Conservation (phyloP, 768 basidiomycete species). For the Boletus eberwhitei region DNA sequence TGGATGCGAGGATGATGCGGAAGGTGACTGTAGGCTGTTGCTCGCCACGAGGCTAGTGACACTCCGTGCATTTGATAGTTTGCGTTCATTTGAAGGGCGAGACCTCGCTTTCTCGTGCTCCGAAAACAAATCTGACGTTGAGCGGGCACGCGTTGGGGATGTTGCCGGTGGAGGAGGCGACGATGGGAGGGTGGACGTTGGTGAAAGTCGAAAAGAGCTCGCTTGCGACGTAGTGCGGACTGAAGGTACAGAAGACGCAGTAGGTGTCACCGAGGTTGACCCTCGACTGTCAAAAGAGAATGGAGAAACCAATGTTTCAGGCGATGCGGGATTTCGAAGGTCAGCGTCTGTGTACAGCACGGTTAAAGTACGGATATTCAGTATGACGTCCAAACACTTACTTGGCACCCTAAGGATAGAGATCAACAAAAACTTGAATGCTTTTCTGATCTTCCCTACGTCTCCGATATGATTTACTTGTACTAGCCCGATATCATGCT, state of each 20-base stretch:
- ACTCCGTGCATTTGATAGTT: conserved; percentile 31
- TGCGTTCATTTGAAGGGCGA: conserved; percentile 24
- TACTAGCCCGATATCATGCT: conserved; percentile 74
- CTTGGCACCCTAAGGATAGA: conserved; percentile 51
- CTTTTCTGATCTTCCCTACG: conserved; percentile 67
- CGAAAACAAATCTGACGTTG: conserved; percentile 51
- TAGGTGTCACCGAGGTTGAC: conserved; percentile 51
- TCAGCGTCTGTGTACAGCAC: conserved; percentile 34
- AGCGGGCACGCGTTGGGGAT: conserved; percentile 53
- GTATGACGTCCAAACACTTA: conserved; percentile 19
- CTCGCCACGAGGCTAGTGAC: conserved; percentile 23
- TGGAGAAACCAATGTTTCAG: conserved; percentile 49
- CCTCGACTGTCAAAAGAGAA: conserved; percentile 53
- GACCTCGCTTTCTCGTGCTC: conserved; percentile 39
- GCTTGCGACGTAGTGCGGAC: conserved; percentile 31
- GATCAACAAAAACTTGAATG: conserved; percentile 72
- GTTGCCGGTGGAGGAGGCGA: conserved; percentile 38
- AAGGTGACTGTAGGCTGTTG: conserved; percentile 20
- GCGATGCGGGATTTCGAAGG: conserved; percentile 72
- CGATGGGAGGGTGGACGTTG: conserved; percentile 35
- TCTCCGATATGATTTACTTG: conserved; percentile 61
- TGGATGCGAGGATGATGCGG: conserved; percentile 10
- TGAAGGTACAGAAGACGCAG: conserved; percentile 39
- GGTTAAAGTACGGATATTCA: conserved; percentile 8
- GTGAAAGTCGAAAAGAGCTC: conserved; percentile 29